A percentile compares a stretch with the other conserved stretches of the same genome.
phyloP scores from a whole-genome alignment of 768 basidiomycete genomes.

The Cytidiella melzeri region DNA sequence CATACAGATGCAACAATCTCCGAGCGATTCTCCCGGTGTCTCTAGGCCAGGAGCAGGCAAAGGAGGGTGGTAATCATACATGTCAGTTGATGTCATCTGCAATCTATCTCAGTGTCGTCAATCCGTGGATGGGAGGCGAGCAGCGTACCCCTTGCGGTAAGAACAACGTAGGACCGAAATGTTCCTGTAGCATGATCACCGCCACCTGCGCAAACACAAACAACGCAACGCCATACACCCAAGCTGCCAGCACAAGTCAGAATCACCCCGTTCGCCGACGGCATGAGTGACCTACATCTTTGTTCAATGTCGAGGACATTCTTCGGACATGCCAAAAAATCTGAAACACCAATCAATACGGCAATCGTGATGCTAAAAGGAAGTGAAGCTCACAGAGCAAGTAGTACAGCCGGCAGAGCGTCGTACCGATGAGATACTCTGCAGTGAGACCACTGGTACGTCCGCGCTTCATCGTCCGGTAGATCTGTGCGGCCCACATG shows the following conservation, averaged over 20 bases:
- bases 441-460: constrained; percentile 60
- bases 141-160: constrained; percentile 59
- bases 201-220: constrained; percentile 59
- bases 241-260: constrained; percentile 35
- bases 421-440: constrained; percentile 75
- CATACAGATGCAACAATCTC: constrained; percentile 93
- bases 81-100: constrained; percentile 54
- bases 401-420: constrained; percentile 61
- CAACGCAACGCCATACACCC: constrained; percentile 54
- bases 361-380: not conserved
- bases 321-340: constrained; percentile 76
- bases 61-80: constrained; percentile 83
- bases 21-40: constrained; percentile 67
- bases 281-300: constrained; percentile 42
- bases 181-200: constrained; percentile 66
- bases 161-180: constrained; percentile 79
- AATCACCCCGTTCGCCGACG: not conserved
- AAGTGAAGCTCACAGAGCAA: constrained; percentile 74
- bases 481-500: constrained; percentile 85
- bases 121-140: too few relatives aligned
- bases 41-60: constrained; percentile 70
- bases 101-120: not conserved
- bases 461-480: constrained; percentile 66
- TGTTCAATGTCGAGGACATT: constrained; percentile 83
- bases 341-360: constrained; percentile 33